Evolutionary conservation across 768 basidiomycete species (phyloP).

Genomic region (Hericium erinaceus): DNA sequence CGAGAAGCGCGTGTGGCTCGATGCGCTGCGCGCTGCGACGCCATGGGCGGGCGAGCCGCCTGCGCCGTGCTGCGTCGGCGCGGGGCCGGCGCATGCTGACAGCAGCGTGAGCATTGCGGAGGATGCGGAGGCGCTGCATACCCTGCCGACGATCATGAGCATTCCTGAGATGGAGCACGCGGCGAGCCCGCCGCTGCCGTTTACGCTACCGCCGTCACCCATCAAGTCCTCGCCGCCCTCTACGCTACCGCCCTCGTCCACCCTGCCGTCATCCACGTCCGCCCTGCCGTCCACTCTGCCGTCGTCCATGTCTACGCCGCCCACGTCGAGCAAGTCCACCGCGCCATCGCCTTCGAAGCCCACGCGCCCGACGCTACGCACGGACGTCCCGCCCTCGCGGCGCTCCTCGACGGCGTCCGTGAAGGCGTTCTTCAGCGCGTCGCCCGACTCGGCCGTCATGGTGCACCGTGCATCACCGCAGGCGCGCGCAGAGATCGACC

Average conservation of each 20-base stretch:
- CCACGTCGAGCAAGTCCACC: neutral
- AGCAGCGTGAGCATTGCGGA: neutral
- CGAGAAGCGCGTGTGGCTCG: slow-evolving; percentile 86
- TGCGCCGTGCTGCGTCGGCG: slow-evolving; percentile 19
- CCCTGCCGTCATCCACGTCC: slow-evolving; percentile 1
- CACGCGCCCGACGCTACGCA: slow-evolving; percentile 2
- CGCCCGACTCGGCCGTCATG: slow-evolving; percentile 42
- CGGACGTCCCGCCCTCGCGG: slow-evolving; percentile 21
- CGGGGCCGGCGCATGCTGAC: neutral
- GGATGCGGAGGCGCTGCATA: slow-evolving; percentile 7
- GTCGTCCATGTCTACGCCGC: neutral
- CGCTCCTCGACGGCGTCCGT: slow-evolving; percentile 59
- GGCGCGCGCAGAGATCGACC: slow-evolving; percentile 65
- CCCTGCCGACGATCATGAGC: slow-evolving; percentile 25
- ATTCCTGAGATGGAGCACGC: slow-evolving; percentile 20
- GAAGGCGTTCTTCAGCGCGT: slow-evolving; percentile 45
- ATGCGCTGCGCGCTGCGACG: slow-evolving; percentile 47
- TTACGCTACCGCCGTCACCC: neutral
- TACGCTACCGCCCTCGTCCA: neutral
- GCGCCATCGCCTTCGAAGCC: slow-evolving; percentile 1
- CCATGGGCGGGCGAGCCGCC: slow-evolving; percentile 46
- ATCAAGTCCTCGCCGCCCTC: neutral
- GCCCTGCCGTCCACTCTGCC: neutral
- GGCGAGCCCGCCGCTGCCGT: slow-evolving; percentile 2
- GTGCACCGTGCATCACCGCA: slow-evolving; percentile 59